A percentile compares a stretch with the other conserved stretches of the same genome.
Evolutionary conservation across 2,329 filamentous ascomycete species (phyloP).

Genomic region (Moelleriella libera): DNA sequence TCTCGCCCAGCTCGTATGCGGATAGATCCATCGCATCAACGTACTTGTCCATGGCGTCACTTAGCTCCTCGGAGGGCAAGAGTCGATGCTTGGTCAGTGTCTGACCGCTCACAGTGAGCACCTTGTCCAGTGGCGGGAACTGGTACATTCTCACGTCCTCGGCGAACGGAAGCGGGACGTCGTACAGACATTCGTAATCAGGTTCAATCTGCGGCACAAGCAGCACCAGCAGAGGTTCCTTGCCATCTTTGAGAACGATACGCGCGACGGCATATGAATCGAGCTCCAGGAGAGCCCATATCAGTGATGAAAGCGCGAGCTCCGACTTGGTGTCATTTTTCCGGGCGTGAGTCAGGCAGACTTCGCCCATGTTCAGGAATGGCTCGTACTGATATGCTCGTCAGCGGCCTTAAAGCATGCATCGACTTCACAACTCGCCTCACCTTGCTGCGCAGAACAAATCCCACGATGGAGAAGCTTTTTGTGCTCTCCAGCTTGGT

Average conservation of each 20-base stretch:
- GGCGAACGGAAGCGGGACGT: conserved; percentile 81
- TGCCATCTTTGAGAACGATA: conserved; percentile 71
- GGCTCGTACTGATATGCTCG: conserved; percentile 51
- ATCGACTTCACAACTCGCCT: conserved; percentile 6
- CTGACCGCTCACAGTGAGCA: conserved; percentile 77
- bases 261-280: conserved; percentile 79
- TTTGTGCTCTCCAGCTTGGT: conserved; percentile 72
- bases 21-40: conserved; percentile 89
- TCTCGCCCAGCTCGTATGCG: conserved; percentile 54
- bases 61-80: conserved; percentile 61
- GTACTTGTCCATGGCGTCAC: conserved; percentile 75
- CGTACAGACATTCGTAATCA: conserved; percentile 73
- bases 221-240: conserved; percentile 62
- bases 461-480: conserved; percentile 72
- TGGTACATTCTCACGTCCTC: conserved; percentile 86
- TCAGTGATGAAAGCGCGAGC: conserved; percentile 75
- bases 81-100: conserved; percentile 70
- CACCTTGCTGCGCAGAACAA: conserved; percentile 61
- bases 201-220: conserved; percentile 68
- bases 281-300: conserved; percentile 74
- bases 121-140: conserved; percentile 78
- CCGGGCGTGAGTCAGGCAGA: conserved; percentile 63
- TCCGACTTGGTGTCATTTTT: conserved; percentile 69
- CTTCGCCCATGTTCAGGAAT: conserved; percentile 73
- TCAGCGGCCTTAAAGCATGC: neutral